Evolutionary conservation across 2,329 filamentous ascomycete genomes (phyloP), one percentile per base, ranked within the genome.

Genomic region (Fusarium heterosporum): DNA sequence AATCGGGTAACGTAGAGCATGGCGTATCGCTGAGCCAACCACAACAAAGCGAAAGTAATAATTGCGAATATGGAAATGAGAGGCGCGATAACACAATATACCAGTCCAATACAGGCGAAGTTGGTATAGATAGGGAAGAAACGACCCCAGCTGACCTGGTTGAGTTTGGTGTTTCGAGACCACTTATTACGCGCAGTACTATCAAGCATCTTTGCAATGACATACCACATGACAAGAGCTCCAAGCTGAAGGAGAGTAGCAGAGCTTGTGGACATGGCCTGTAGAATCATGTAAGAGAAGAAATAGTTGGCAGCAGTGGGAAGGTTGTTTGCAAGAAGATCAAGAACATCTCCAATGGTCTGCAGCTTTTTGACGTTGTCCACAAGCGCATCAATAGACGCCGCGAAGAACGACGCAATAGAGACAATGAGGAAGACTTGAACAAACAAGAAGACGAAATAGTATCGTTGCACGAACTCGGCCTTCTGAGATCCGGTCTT

Each of bases 91-190:
- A 98, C 86, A 38, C 89, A 92, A 78, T 98, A 99, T 38, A 98
- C 90, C 40, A 97, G 78, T 2, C 88, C 93, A 70, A 99, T 98
- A 67, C 93, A 96, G 41, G 94, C 96, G 71, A 99, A 92, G 75
- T 97, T 97, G 55, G 96, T 97, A 78, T 98, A 99, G 0, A 97
- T 90, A 0, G 96, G 96, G 77, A 98, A 99, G 81, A 96, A 95
- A 0, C 89, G 90, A 10, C 96, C 96, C 96, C 96, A 99, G 54
- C 89, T 88, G 65, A 98, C 89, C 48, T 87, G 87, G 30, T 88
- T 88, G 32, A 98, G 83, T 16, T 84, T 88, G 10, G 93, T 95
- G 73, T 97, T 94, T 52, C 96, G 87, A 8, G 82, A 85, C 89
- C 95, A 98, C 78, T 98, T 98, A 75, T 90, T 87, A 4, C 88